Base-by-base conservation (phyloP, 371 early-diverging fungal genomes). In the Mortierella sp. region DNA sequence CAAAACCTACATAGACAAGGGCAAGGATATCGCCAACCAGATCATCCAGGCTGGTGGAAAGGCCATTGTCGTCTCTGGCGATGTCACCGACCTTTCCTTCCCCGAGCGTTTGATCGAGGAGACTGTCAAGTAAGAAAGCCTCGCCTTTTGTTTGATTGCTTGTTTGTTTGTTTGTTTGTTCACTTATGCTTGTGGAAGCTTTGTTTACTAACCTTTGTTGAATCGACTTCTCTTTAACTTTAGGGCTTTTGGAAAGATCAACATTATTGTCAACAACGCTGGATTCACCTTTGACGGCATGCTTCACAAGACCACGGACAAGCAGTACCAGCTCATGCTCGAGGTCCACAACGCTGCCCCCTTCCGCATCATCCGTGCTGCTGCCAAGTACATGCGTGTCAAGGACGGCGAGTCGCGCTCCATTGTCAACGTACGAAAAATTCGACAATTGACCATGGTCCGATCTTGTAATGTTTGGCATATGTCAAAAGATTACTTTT, bases 201-300 rank as follows among this genome's bases (percentile, higher is more conserved):
- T n/a, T n/a, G n/a, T n/a, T n/a, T n/a, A n/a, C 26, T 74, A 40
- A 53, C 53, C 26, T n/a, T 61, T 24, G 29, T 61, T 22, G 13
- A 2, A 50, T 43, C 19, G 24, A 8, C 13, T 26, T 41, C 31
- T 41, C 45, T 13, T 4, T 63, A 58, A 58, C 19, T 45, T 24
- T 63, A 89, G 88, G 84, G 86, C 88, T 16, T 93, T 90, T 45
- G 93, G 92, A 74, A 92, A 92, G 85, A 84, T 93, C 85, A 93
- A 93, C 86, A 91, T 91, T 72, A 90, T 93, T 63, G 90, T 93
- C 80, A 93, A 93, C 91, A 93, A 93, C 68, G 93, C 93, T 31
- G 93, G 93, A 72, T 93, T 89, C 82, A 93, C 93, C 64, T 92
- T 83, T 70, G 93, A 93, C 63, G 93, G 88, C 71, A 93, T 93